phyloP scores from a whole-genome alignment of 2,329 filamentous ascomycete species.

The Stachybotrys echinatus region DNA sequence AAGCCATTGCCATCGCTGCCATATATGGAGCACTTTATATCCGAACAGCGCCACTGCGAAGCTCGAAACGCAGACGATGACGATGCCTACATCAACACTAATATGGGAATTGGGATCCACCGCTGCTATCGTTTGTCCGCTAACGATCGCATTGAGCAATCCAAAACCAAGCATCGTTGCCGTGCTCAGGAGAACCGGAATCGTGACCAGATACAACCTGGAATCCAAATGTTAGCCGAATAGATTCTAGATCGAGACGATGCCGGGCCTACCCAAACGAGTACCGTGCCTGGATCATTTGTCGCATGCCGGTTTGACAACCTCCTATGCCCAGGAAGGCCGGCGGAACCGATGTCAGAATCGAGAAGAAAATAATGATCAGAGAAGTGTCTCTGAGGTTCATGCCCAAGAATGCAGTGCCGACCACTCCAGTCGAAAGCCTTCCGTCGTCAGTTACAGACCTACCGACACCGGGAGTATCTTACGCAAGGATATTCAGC shows the following conservation, averaged over 20 bases:
- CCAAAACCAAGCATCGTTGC: not conserved
- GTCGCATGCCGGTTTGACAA: not conserved
- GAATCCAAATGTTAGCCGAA: constrained; percentile 16
- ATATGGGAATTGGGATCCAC: not conserved
- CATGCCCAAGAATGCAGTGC: constrained; percentile 41
- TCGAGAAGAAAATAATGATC: constrained; percentile 53
- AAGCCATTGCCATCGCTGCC: not conserved
- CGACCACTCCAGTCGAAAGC: constrained; percentile 54
- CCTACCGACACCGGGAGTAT: too few relatives aligned
- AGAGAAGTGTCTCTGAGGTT: constrained; percentile 50
- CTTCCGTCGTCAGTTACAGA: too few relatives aligned
- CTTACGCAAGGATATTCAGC: too few relatives aligned
- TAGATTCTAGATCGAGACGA: not conserved
- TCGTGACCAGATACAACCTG: not conserved
- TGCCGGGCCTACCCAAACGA: not conserved
- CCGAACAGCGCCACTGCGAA: too few relatives aligned
- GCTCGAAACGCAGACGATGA: not conserved
- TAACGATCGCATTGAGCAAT: not conserved
- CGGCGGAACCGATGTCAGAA: constrained; percentile 26
- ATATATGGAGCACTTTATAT: not conserved
- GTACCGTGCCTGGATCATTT: not conserved
- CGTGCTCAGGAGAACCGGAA: not conserved
- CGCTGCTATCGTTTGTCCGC: not conserved
- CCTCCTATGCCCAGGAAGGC: not conserved
- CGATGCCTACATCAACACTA: not conserved